These are phyloP conservation scores for Paspalum notatum DNA, from an alignment of 176 grass and related monocot species.

Conservation along the genomic window DNA sequence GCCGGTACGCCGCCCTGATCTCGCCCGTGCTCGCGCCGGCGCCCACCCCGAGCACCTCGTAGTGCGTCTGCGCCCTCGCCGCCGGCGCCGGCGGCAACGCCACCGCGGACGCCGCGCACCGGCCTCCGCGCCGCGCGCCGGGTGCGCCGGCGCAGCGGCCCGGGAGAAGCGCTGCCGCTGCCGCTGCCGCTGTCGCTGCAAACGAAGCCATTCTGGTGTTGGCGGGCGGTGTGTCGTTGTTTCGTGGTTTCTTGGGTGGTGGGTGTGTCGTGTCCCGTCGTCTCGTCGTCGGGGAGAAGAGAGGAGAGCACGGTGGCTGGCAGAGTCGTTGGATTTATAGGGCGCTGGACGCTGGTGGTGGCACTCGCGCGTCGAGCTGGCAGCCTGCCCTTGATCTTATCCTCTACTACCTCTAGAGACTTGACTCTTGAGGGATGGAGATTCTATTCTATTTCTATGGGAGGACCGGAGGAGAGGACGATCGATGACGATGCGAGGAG, in stretches of 20 bases:
- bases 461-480: no score
- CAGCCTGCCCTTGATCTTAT: no score
- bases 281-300: not conserved
- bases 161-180: not conserved
- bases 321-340: constrained; percentile 25
- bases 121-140: not conserved
- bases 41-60: constrained; percentile 71
- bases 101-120: not conserved
- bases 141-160: not conserved
- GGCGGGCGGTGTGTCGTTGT: no score
- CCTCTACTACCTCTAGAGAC: no score
- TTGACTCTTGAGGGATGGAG: no score
- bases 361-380: not conserved
- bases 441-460: no score
- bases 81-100: not conserved
- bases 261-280: not conserved
- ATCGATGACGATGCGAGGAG: not conserved
- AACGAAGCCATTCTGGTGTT: constrained; percentile 19
- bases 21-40: constrained; percentile 46
- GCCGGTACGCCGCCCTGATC: constrained; percentile 78
- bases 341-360: not conserved
- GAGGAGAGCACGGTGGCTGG: not conserved
- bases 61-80: constrained; percentile 42
- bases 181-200: not conserved
- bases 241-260: not conserved